Conservation (phyloP, 1,284 basidiomycete species). For the Exobasidium rhododendri region DNA sequence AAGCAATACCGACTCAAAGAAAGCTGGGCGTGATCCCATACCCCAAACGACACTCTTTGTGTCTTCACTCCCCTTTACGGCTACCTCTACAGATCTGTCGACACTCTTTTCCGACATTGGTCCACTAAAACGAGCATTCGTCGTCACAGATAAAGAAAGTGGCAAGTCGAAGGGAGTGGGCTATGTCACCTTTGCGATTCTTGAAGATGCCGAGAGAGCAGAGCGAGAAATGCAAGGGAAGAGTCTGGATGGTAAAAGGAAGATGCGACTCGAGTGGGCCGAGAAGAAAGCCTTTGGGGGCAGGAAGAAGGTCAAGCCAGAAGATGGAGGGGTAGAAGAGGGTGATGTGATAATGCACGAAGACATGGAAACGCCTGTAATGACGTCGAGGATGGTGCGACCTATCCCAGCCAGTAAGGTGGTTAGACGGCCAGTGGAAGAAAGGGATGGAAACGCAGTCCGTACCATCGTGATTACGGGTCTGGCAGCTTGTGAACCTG, state of each 20-base stretch:
- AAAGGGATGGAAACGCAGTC: constrained; percentile 43
- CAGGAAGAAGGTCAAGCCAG: constrained; percentile 22
- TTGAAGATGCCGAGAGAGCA: constrained; percentile 70
- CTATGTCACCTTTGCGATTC: constrained; percentile 87
- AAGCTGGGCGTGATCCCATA: too few species aligned
- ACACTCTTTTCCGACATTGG: constrained; percentile 93
- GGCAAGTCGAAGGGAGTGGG: constrained; percentile 94
- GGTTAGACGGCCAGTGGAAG: too few species aligned
- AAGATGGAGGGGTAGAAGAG: constrained; percentile 7
- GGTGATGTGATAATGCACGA: neutral
- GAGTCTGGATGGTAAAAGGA: constrained; percentile 41
- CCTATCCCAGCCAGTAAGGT: constrained; percentile 2
- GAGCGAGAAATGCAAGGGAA: constrained; percentile 46
- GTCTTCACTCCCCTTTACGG: constrained; percentile 71
- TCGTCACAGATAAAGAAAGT: constrained; percentile 74
- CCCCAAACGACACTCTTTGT: constrained; percentile 56
- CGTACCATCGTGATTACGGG: constrained; percentile 50
- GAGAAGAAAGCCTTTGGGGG: constrained; percentile 32
- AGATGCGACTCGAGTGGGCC: constrained; percentile 45
- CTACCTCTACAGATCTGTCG: constrained; percentile 82
- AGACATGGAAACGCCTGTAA: constrained; percentile 18
- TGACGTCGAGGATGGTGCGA: constrained; percentile 9
- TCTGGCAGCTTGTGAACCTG: constrained; percentile 34
- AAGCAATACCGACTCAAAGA: neutral
- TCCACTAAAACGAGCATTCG: constrained; percentile 87